These are phyloP conservation scores for Leonotis leonurus DNA, from an alignment of 257 asterid species.

Conservation along the genomic window DNA sequence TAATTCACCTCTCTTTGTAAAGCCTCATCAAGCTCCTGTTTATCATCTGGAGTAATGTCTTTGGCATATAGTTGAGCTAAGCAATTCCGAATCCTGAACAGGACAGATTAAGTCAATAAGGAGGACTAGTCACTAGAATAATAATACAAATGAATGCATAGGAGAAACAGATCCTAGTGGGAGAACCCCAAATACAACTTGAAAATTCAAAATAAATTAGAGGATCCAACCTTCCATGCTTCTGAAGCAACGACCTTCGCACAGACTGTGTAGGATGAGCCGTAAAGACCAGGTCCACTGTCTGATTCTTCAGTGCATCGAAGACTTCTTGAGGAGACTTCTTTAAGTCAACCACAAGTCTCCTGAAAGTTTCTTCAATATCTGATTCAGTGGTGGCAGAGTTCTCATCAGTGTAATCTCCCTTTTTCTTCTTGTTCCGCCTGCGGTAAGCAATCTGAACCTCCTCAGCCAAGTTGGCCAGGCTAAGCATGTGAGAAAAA, in stretches of 20 bases:
- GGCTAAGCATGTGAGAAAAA: slow-evolving; percentile 58
- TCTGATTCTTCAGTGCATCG: slow-evolving; percentile 56
- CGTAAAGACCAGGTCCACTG: slow-evolving; percentile 53
- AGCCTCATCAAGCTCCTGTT: slow-evolving; percentile 55
- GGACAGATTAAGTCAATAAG: neutral
- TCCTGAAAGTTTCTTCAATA: slow-evolving; percentile 55
- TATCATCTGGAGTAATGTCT: slow-evolving; percentile 59
- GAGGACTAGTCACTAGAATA: neutral
- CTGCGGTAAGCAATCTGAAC: slow-evolving; percentile 56
- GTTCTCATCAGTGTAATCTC: slow-evolving; percentile 52
- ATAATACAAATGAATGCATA: neutral
- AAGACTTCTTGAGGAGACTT: slow-evolving; percentile 57
- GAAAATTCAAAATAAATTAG: neutral
- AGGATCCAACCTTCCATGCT: slow-evolving; percentile 45
- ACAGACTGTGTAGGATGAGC: slow-evolving; percentile 62
- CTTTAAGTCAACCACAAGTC: slow-evolving; percentile 48
- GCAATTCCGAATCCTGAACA: slow-evolving; percentile 50
- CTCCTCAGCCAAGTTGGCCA: slow-evolving; percentile 65
- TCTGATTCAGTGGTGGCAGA: slow-evolving; percentile 57
- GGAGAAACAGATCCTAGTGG: neutral
- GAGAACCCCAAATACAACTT: neutral
- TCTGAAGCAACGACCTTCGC: slow-evolving; percentile 53
- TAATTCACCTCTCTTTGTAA: slow-evolving; percentile 48
- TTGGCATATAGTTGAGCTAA: slow-evolving; percentile 45
- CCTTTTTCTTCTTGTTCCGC: slow-evolving; percentile 45